Conservation (phyloP, 495 filamentous ascomycete species). For the Penicillium bialowiezense region DNA sequence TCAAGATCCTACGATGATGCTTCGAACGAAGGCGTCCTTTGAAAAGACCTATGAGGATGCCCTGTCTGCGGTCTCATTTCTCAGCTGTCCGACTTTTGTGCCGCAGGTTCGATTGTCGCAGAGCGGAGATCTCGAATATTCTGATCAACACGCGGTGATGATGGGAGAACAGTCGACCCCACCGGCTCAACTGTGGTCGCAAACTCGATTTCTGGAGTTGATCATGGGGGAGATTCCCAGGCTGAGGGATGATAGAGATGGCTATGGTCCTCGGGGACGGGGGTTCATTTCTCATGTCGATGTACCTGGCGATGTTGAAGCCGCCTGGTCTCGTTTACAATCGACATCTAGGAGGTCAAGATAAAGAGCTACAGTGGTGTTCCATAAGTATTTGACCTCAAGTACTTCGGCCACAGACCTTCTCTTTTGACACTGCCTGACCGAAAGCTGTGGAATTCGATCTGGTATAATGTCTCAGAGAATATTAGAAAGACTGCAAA, state of each 20-base stretch:
- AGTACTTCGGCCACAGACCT: no score
- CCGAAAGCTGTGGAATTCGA: no score
- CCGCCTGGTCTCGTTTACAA: conserved; percentile 20
- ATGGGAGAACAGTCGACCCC: neutral
- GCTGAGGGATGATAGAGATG: conserved; percentile 31
- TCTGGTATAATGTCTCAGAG: no score
- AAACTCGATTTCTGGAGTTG: conserved; percentile 26
- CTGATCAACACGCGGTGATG: neutral
- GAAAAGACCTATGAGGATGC: conserved; percentile 23
- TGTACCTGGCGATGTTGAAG: conserved; percentile 26
- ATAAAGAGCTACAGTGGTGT: neutral
- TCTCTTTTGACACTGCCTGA: no score
- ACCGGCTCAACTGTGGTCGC: conserved; percentile 18
- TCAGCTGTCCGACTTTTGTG: conserved; percentile 30
- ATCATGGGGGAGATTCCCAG: conserved; percentile 33
- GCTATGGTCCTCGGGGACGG: conserved; percentile 35
- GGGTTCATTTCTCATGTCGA: conserved; percentile 38
- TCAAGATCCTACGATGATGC: conserved; percentile 40
- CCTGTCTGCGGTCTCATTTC: conserved; percentile 12
- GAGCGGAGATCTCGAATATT: conserved; percentile 10
- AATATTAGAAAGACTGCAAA: no score
- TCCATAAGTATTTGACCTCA: no score
- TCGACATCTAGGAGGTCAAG: neutral
- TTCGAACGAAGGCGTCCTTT: conserved; percentile 33
- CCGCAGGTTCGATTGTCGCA: conserved; percentile 17